phyloP scores from a whole-genome alignment of 2,329 filamentous ascomycete species.

The Aureobasidium sp. region DNA sequence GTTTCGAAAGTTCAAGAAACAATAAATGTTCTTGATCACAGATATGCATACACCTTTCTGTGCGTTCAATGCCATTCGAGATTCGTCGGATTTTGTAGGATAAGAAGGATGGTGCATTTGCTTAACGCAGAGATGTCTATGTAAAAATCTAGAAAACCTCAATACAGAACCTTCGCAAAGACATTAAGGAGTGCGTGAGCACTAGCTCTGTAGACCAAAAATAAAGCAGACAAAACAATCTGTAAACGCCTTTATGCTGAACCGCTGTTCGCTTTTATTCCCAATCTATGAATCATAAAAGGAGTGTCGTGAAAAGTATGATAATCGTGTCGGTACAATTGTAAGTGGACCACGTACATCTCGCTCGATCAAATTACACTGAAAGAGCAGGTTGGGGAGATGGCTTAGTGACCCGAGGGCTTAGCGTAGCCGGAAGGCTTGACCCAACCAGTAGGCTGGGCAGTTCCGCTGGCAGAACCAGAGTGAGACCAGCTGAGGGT shows the following conservation, averaged over 20 bases:
- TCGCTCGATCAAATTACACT: not conserved
- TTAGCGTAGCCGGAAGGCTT: not conserved
- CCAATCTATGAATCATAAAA: not conserved
- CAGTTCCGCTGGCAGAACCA: not conserved
- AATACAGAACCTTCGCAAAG: not conserved
- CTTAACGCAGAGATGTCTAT: not conserved
- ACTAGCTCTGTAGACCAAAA: not conserved
- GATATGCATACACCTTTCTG: not conserved
- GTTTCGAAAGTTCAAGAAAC: not conserved
- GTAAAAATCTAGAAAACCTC: not conserved
- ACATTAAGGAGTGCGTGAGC: not conserved
- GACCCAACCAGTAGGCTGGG: constrained; percentile 3
- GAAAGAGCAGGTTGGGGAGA: not conserved
- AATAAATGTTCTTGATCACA: not conserved
- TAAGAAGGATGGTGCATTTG: not conserved
- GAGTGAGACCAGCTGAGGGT: constrained; percentile 7
- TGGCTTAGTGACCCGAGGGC: not conserved
- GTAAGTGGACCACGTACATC: not conserved
- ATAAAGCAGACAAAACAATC: not conserved
- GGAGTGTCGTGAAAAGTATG: constrained; percentile 10
- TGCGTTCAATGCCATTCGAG: not conserved
- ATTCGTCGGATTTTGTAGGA: not conserved
- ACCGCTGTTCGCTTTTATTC: not conserved
- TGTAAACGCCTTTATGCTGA: not conserved
- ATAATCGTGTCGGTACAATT: not conserved